Percentiles rank a stretch among this genome's conserved stretches.
These are phyloP conservation scores for Penicillium sp. DNA, from an alignment of 2,329 filamentous ascomycete genomes.

Conservation along the genomic window DNA sequence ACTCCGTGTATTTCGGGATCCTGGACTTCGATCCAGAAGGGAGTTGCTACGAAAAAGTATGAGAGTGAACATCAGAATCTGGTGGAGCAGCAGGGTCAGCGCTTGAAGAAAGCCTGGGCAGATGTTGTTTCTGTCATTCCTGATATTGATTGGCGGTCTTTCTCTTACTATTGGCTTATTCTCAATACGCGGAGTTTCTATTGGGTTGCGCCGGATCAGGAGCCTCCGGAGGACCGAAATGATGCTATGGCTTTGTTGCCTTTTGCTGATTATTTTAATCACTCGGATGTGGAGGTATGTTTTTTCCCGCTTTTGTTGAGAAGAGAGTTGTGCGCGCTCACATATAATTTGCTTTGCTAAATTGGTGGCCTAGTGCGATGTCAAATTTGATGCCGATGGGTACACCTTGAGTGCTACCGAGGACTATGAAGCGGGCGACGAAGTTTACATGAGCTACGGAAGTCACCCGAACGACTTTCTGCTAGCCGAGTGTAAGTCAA, in stretches of 20 bases:
- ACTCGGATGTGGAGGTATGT: slow-evolving; percentile 47
- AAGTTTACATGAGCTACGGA: slow-evolving; percentile 51
- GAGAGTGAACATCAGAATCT: slow-evolving; percentile 40
- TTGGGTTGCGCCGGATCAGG: slow-evolving; percentile 52
- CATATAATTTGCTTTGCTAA: not conserved
- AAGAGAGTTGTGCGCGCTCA: not conserved
- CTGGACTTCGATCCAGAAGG: slow-evolving; percentile 37
- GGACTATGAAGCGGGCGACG: slow-evolving; percentile 43
- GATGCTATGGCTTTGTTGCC: slow-evolving; percentile 52
- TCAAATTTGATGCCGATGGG: slow-evolving; percentile 39
- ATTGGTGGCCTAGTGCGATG: slow-evolving; percentile 38
- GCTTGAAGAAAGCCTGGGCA: slow-evolving; percentile 57
- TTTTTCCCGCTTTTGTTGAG: slow-evolving; percentile 10
- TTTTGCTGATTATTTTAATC: slow-evolving; percentile 54
- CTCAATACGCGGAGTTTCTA: slow-evolving; percentile 66
- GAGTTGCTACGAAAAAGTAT: slow-evolving; percentile 31
- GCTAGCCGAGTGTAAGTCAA: slow-evolving; percentile 46
- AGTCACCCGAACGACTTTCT: slow-evolving; percentile 50
- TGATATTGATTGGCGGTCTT: slow-evolving; percentile 46
- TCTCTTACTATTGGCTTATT: slow-evolving; percentile 63
- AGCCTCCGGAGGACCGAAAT: slow-evolving; percentile 43
- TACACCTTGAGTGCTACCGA: slow-evolving; percentile 43
- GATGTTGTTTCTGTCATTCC: slow-evolving; percentile 50
- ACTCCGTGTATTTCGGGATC: slow-evolving; percentile 44
- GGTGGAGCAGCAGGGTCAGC: slow-evolving; percentile 56